These are phyloP conservation scores for Rhizopogon vinicolor DNA, from an alignment of 768 basidiomycete species.

Conservation along the genomic window DNA sequence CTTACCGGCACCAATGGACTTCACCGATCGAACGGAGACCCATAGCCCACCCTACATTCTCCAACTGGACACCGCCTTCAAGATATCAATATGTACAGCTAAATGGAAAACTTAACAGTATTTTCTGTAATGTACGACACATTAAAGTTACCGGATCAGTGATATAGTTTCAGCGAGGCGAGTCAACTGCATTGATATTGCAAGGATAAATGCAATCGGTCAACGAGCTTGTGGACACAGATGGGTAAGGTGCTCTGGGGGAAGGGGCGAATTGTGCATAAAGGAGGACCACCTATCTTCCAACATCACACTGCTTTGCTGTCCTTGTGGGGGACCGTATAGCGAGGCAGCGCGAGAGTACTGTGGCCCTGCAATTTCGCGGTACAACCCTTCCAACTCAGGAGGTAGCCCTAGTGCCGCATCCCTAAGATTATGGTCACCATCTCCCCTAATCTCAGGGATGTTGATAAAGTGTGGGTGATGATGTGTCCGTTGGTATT, in stretches of 20 bases:
- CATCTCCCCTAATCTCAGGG: not conserved
- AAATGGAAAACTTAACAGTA: not conserved
- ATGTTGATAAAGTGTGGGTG: not conserved
- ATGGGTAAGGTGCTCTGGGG: not conserved
- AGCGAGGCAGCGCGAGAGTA: not conserved
- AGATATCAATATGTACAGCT: not conserved
- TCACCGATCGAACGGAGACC: too few species aligned
- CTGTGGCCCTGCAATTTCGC: slow-evolving; percentile 25
- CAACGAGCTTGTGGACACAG: not conserved
- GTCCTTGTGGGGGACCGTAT: not conserved
- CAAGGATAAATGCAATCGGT: not conserved
- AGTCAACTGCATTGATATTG: not conserved
- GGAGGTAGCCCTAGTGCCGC: slow-evolving; percentile 1
- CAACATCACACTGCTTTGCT: slow-evolving; percentile 19
- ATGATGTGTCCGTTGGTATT: not conserved
- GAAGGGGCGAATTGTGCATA: slow-evolving; percentile 23
- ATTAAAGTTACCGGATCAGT: not conserved
- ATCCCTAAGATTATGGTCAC: not conserved
- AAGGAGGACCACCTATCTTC: slow-evolving; percentile 39
- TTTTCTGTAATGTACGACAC: not conserved
- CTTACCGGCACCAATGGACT: too few species aligned
- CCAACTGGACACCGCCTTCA: not conserved
- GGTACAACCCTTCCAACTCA: slow-evolving; percentile 35
- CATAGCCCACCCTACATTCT: not conserved
- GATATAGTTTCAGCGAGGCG: not conserved